These are phyloP conservation scores for Prunus mume DNA, from an alignment of 306 rosid genomes.

Conservation along the genomic window DNA sequence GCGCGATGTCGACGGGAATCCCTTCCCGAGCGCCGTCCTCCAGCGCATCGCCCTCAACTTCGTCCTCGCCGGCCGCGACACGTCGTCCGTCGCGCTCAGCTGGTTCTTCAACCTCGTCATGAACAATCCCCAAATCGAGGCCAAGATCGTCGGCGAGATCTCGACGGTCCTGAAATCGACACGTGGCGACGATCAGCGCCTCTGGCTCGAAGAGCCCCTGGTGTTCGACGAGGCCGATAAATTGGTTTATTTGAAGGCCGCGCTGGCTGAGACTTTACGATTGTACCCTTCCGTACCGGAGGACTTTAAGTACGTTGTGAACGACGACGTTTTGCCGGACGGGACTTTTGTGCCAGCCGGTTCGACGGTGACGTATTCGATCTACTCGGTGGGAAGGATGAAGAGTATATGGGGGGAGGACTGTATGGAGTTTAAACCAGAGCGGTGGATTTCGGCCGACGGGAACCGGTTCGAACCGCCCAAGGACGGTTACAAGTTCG, in stretches of 20 bases:
- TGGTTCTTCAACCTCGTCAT: constrained; percentile 97
- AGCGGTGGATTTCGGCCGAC: constrained; percentile 62
- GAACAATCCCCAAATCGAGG: constrained; percentile 60
- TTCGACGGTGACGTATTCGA: constrained; percentile 92
- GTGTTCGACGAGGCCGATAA: constrained; percentile 74
- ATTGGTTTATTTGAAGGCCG: constrained; percentile 75
- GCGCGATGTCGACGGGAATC: constrained; percentile 56
- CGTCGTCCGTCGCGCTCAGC: constrained; percentile 87
- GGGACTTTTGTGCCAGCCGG: constrained; percentile 82
- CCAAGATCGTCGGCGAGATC: constrained; percentile 55
- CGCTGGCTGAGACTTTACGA: constrained; percentile 77
- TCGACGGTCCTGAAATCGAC: constrained; percentile 38
- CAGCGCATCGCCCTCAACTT: constrained; percentile 81
- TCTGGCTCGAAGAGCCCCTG: constrained; percentile 72
- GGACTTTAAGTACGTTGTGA: constrained; percentile 68
- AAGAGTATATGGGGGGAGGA: constrained; percentile 94
- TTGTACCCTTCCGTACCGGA: constrained; percentile 85
- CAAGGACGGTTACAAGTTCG: constrained; percentile 64
- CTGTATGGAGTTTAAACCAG: constrained; percentile 89
- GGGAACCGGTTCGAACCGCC: constrained; percentile 80
- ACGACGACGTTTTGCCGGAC: constrained; percentile 80
- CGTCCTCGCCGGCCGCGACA: constrained; percentile 96
- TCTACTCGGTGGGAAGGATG: constrained; percentile 85
- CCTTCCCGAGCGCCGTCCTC: constrained; percentile 37
- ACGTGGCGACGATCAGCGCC: constrained; percentile 46